Evolutionary conservation across 352 stramenopile species (phyloP).

Genomic region (Pythium aristosporum): DNA sequence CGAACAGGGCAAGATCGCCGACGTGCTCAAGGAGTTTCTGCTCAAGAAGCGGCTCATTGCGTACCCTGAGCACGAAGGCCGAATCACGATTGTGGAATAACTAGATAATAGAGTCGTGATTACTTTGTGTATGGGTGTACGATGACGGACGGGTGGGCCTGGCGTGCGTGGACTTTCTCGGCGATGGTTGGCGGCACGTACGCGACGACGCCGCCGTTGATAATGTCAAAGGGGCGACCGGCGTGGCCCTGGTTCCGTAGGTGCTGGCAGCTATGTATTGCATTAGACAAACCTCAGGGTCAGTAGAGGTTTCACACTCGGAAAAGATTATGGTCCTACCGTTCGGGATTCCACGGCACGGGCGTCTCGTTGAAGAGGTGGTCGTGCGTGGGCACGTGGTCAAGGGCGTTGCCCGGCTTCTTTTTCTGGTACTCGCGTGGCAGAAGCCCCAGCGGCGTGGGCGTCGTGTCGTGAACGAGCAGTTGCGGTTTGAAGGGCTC

Average conservation of each 20-base stretch:
- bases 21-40: slow-evolving; percentile 46
- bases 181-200: slow-evolving; percentile 62
- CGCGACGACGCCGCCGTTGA: slow-evolving; percentile 54
- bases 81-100: slow-evolving; percentile 69
- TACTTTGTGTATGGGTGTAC: slow-evolving; percentile 65
- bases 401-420: slow-evolving; percentile 32
- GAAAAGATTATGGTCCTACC: slow-evolving; percentile 27
- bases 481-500: slow-evolving; percentile 50
- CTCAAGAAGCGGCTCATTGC: slow-evolving; percentile 55
- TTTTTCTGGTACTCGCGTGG: slow-evolving; percentile 64
- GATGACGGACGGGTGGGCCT: slow-evolving; percentile 65
- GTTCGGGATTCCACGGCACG: slow-evolving; percentile 48
- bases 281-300: background rate
- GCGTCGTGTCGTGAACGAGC: slow-evolving; percentile 40
- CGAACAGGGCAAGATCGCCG: slow-evolving; percentile 46
- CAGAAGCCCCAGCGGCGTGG: slow-evolving; percentile 20
- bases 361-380: slow-evolving; percentile 74
- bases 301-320: background rate
- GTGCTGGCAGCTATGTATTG: slow-evolving; percentile 35
- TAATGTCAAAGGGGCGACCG: slow-evolving; percentile 61
- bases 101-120: background rate
- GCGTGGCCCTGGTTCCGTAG: slow-evolving; percentile 67
- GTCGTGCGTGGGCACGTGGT: slow-evolving; percentile 46
- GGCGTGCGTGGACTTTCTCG: slow-evolving; percentile 64
- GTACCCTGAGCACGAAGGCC: slow-evolving; percentile 55